These are phyloP conservation scores for Debaryomycetaceae sp. DNA, from an alignment of 1,139 yeast species.

Conservation along the genomic window DNA sequence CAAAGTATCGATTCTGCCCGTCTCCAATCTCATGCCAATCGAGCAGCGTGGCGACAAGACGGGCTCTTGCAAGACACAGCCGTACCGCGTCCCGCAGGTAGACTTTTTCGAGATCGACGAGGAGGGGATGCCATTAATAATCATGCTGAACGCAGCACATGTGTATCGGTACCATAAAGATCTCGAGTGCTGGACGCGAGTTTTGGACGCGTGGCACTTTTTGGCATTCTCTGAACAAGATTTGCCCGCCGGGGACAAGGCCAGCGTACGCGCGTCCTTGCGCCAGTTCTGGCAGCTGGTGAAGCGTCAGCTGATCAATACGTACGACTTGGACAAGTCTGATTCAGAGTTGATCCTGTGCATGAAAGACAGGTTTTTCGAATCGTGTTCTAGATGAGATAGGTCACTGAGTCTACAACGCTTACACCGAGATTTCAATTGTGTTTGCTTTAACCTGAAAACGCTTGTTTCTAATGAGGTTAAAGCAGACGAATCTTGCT, in stretches of 20 bases:
- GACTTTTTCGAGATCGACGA: constrained; percentile 21
- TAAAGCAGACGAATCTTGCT: too few relatives aligned
- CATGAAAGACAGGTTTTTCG: constrained; percentile 15
- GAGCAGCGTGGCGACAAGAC: background rate
- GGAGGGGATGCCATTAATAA: constrained; percentile 33
- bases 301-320: constrained; percentile 10
- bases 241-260: background rate
- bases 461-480: too few relatives aligned
- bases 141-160: constrained; percentile 23
- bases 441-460: too few relatives aligned
- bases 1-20: constrained; percentile 41
- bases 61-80: constrained; percentile 1
- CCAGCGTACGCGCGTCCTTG: background rate
- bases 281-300: constrained; percentile 7
- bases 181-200: constrained; percentile 35
- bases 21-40: constrained; percentile 24
- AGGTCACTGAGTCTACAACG: too few relatives aligned
- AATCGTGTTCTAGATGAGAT: too few relatives aligned
- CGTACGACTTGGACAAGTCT: constrained; percentile 11
- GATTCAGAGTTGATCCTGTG: constrained; percentile 11
- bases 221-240: constrained; percentile 5
- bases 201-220: constrained; percentile 39
- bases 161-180: constrained; percentile 30
- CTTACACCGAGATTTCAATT: too few relatives aligned
- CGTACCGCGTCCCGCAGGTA: constrained; percentile 14